Conservation (phyloP, 2,329 filamentous ascomycete genomes). For the Botrytis porri region DNA sequence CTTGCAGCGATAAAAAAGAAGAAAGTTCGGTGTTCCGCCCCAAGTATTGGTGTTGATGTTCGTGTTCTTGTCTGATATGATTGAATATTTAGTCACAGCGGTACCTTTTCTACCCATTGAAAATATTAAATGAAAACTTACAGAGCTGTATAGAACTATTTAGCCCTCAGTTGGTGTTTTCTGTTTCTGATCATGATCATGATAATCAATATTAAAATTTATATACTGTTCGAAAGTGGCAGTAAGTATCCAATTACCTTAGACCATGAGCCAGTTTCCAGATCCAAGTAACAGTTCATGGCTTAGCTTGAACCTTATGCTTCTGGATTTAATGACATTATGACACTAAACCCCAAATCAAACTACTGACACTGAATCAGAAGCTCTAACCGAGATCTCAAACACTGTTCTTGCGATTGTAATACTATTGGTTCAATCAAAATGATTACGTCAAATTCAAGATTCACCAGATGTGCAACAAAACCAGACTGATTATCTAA, state of each 20-base stretch:
- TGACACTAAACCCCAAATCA: neutral
- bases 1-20: neutral
- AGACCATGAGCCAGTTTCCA: neutral
- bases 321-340: neutral
- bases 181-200: neutral
- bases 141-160: neutral
- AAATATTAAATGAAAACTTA: accelerated
- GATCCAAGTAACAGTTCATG: neutral
- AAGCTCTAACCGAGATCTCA: neutral
- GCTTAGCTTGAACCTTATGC: neutral
- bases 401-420: neutral
- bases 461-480: neutral
- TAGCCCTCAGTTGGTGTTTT: neutral
- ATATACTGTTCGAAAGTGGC: neutral
- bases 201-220: neutral
- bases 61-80: neutral
- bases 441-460: neutral
- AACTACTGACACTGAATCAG: neutral
- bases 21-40: neutral
- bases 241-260: too few species aligned
- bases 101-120: neutral
- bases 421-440: neutral
- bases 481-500: neutral
- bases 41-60: neutral
- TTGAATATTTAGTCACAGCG: neutral